Conservation (phyloP, 1,139 yeast genomes). For the Saccharomyces hybrid region DNA sequence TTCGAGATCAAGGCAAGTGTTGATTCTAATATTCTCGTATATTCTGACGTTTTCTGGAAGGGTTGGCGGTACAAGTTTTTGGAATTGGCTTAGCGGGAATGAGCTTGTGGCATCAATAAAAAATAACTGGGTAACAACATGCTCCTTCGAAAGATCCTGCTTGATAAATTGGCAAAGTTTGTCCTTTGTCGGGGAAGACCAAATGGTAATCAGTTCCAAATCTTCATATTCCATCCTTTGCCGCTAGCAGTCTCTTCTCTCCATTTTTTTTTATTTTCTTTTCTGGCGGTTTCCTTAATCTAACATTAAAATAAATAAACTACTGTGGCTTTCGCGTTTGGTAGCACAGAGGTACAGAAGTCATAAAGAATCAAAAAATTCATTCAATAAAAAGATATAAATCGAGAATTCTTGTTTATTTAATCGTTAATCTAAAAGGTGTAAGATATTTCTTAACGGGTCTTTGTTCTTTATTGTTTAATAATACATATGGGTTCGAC, state of each 20-base stretch:
- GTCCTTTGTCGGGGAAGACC: constrained; percentile 1
- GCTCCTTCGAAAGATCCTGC: neutral
- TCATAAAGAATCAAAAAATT: neutral
- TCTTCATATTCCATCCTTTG: neutral
- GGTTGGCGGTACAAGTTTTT: constrained; percentile 8
- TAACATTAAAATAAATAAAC: neutral
- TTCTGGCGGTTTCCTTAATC: neutral
- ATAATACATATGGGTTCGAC: neutral
- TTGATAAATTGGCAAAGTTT: constrained; percentile 1
- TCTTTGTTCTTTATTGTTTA: neutral
- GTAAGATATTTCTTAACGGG: neutral
- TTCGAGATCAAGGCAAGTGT: constrained; percentile 21
- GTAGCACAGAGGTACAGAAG: neutral
- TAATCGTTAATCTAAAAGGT: neutral
- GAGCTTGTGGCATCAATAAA: constrained; percentile 23
- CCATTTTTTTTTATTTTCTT: neutral
- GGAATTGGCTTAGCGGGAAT: constrained; percentile 25
- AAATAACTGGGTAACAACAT: constrained; percentile 9
- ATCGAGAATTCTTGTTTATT: neutral
- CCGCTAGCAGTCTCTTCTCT: neutral
- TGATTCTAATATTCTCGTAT: constrained; percentile 24
- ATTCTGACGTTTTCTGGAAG: constrained; percentile 11
- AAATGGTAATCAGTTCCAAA: neutral
- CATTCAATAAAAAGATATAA: neutral
- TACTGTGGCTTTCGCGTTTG: neutral